Evolutionary conservation across 1,139 yeast genomes (phyloP).

Genomic region (Pichia kudriavzevii): DNA sequence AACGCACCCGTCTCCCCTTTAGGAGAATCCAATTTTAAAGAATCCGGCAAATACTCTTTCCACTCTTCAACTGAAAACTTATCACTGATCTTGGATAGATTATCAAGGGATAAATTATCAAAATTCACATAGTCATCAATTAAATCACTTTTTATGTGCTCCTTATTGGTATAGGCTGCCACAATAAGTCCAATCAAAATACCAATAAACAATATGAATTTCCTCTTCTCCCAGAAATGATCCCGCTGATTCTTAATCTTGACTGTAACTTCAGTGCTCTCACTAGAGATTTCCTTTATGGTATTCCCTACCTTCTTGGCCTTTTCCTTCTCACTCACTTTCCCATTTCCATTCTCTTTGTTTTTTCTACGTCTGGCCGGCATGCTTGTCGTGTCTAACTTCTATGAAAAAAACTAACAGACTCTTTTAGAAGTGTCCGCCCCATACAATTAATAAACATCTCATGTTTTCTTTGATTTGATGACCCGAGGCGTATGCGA

Average conservation of each 20-base stretch:
- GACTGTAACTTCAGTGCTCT: too few species aligned
- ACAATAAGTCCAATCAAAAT: slow-evolving; percentile 59
- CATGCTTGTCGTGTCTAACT: too few species aligned
- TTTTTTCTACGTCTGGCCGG: too few species aligned
- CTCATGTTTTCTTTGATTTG: too few species aligned
- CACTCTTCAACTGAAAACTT: slow-evolving; percentile 37
- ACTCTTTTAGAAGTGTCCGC: too few species aligned
- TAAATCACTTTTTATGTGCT: slow-evolving; percentile 18
- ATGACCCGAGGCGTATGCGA: too few species aligned
- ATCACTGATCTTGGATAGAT: too few species aligned
- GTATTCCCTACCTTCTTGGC: slow-evolving; percentile 3
- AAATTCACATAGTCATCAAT: slow-evolving; percentile 46
- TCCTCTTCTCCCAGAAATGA: slow-evolving; percentile 34
- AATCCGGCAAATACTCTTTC: slow-evolving; percentile 61
- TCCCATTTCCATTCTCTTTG: slow-evolving; percentile 6
- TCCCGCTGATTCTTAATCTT: slow-evolving; percentile 10
- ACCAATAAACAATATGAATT: slow-evolving; percentile 48
- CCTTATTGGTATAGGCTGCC: slow-evolving; percentile 55
- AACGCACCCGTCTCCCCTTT: slow-evolving; percentile 65
- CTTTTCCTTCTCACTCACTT: slow-evolving; percentile 2
- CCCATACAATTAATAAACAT: too few species aligned
- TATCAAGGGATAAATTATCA: slow-evolving; percentile 33
- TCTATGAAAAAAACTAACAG: too few species aligned
- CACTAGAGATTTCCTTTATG: neutral
- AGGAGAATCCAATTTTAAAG: slow-evolving; percentile 38